Evolutionary conservation across 2,329 filamentous ascomycete species (phyloP), one percentile per base, ranked within the genome.

Genomic region (Pseudocercospora vitis): DNA sequence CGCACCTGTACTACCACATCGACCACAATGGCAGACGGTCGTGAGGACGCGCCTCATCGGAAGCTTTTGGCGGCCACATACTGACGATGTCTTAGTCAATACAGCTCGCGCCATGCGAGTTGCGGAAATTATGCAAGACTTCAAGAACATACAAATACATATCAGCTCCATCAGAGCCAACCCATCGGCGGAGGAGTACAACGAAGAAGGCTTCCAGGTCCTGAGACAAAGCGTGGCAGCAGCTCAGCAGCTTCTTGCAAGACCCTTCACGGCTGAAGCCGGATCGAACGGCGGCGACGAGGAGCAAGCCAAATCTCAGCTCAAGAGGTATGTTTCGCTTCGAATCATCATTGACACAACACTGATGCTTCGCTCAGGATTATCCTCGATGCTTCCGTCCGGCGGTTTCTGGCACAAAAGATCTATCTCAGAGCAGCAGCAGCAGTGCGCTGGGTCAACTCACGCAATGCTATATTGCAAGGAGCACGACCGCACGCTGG

Each of bases 51-150:
- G 32, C 12, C 29, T 40, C 26, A 9, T 12, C 26, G 18, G 35
- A 51, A 9, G 12, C 31, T n/a, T 9, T 52, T 46, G 18, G 42
- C 12, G 19, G 14, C 42, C 42, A 19, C 24, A 16, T 37, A 18
- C 49, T 48, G 44, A 26, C 28, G 42, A 52, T n/a, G 24, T 9
- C 24, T 14, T 66, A 86, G 83, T 84, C 62, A 86, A 86, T 65
- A 77, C 84, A 66, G 81, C 81, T 54, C 80, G 83, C 65, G 82
- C 83, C 46, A 74, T 85, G 68, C 78, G 83, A 61, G 72, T 86
- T 60, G 75, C 81, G 42, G 83, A 86, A 69, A 78, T 86, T 65
- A 82, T 86, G 73, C 78, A 78, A 58, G 83, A 86, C 71, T 86
- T 82, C 66, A 80, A 82, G 49, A 82, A 80, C 52, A 71, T 85